Percentiles rank a stretch among this genome's conserved stretches.
Evolutionary conservation across 805 yeast species (phyloP).

Genomic region (Torulaspora microellipsoides): DNA sequence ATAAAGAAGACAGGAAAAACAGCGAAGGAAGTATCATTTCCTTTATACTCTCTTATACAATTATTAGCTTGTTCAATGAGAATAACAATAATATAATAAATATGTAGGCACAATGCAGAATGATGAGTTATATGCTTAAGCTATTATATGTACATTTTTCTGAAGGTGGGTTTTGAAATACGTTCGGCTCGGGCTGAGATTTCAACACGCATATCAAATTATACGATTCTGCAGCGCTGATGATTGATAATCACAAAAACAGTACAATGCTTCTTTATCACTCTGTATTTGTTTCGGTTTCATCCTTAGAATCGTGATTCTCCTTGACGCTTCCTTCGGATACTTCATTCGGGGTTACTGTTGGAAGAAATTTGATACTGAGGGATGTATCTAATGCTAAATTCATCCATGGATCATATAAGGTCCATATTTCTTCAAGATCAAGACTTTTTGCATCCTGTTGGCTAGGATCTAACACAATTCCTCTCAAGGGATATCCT

Average conservation of each 20-base stretch:
- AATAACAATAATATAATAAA: too few relatives aligned
- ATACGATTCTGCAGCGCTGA: neutral
- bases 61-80: too few relatives aligned
- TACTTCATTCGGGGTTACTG: conserved; percentile 15
- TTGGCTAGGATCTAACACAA: conserved; percentile 18
- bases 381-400: conserved; percentile 34
- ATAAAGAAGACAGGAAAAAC: conserved; percentile 1
- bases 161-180: too few relatives aligned
- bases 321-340: conserved; percentile 1
- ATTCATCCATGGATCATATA: conserved; percentile 36
- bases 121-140: too few relatives aligned
- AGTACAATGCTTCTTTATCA: neutral
- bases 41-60: neutral
- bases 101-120: too few relatives aligned
- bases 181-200: neutral
- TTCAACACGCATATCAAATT: neutral
- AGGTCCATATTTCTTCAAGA: conserved; percentile 29
- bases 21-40: conserved; percentile 1
- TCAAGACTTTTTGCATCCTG: conserved; percentile 24
- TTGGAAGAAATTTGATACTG: conserved; percentile 35
- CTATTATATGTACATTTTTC: too few relatives aligned
- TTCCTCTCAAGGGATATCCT: conserved; percentile 17
- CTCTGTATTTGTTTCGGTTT: conserved; percentile 8
- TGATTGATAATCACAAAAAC: neutral
- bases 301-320: conserved; percentile 4